phyloP scores from a whole-genome alignment of 305 asterid genomes.

The Striga hermonthica region DNA sequence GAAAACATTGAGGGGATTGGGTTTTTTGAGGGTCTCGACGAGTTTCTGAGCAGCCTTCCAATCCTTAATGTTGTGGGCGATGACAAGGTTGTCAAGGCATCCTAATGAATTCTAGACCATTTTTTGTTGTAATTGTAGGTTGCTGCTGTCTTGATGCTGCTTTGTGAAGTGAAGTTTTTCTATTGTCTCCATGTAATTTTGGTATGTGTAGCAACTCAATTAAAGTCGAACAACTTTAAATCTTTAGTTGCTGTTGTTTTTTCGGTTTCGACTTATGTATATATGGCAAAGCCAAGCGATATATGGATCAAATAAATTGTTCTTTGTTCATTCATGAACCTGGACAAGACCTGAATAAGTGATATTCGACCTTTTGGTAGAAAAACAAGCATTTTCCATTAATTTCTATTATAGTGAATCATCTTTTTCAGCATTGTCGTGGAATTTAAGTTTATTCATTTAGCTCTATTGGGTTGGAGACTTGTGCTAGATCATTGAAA shows the following conservation, averaged over 20 bases:
- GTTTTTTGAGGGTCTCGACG: constrained; percentile 99
- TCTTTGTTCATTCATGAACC: no score
- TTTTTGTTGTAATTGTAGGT: constrained; percentile 42
- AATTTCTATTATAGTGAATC: no score
- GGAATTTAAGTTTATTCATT: no score
- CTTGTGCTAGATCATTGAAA: no score
- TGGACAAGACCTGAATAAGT: no score
- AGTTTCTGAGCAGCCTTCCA: constrained; percentile 86
- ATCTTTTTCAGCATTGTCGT: no score
- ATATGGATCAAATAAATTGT: no score
- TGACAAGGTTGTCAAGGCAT: constrained; percentile 76
- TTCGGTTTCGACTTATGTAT: constrained; percentile 27
- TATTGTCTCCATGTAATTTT: constrained; percentile 33
- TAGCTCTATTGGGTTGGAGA: no score
- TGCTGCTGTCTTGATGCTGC: constrained; percentile 25
- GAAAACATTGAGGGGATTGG: constrained; percentile 85
- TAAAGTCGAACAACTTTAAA: constrained; percentile 32
- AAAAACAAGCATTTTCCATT: no score
- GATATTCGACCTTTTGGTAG: no score
- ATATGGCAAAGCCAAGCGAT: no score
- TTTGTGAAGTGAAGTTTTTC: constrained; percentile 29
- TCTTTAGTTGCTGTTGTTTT: constrained; percentile 18
- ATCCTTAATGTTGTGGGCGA: constrained; percentile 79
- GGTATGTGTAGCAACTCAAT: constrained; percentile 31
- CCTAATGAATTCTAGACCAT: constrained; percentile 36